phyloP scores from a whole-genome alignment of 2,329 filamentous ascomycete genomes.

The Pestalotiopsis sp. region DNA sequence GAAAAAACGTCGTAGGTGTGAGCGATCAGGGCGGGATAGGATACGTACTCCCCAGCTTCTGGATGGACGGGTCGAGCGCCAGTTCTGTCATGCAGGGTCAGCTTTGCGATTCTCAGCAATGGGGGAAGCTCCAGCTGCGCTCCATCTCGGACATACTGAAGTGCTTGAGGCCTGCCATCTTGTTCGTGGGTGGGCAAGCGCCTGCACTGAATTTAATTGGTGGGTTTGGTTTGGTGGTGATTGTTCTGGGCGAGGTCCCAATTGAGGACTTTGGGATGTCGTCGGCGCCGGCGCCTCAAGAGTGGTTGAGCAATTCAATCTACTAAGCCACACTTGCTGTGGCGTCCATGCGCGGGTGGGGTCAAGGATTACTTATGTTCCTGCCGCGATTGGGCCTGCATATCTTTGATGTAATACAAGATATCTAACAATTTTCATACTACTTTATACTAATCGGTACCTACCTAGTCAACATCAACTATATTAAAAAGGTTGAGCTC shows the following conservation, averaged over 20 bases:
- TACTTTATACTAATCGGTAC: too few relatives aligned
- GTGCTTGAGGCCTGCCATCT: slow-evolving; percentile 46
- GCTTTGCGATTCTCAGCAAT: slow-evolving; percentile 14
- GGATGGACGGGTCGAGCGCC: slow-evolving; percentile 48
- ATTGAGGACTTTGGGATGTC: slow-evolving; percentile 8
- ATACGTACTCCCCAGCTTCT: slow-evolving; percentile 47
- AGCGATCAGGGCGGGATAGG: background rate
- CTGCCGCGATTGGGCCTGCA: background rate
- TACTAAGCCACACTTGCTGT: background rate
- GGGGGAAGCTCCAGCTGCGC: slow-evolving; percentile 11
- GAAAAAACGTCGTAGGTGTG: background rate
- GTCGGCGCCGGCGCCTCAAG: slow-evolving; percentile 4
- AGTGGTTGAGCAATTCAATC: background rate
- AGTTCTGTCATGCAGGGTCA: slow-evolving; percentile 39
- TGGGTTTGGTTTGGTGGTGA: slow-evolving; percentile 8
- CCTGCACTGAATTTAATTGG: slow-evolving; percentile 18
- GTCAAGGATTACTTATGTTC: background rate
- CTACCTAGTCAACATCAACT: too few relatives aligned
- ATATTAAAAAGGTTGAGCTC: too few relatives aligned
- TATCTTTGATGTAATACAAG: too few relatives aligned
- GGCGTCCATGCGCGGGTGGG: background rate
- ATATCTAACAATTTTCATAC: too few relatives aligned
- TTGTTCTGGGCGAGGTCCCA: slow-evolving; percentile 2
- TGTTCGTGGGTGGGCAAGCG: slow-evolving; percentile 25
- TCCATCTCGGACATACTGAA: slow-evolving; percentile 35